Conservation (phyloP, 768 basidiomycete genomes). For the Sarcomyxa edulis region DNA sequence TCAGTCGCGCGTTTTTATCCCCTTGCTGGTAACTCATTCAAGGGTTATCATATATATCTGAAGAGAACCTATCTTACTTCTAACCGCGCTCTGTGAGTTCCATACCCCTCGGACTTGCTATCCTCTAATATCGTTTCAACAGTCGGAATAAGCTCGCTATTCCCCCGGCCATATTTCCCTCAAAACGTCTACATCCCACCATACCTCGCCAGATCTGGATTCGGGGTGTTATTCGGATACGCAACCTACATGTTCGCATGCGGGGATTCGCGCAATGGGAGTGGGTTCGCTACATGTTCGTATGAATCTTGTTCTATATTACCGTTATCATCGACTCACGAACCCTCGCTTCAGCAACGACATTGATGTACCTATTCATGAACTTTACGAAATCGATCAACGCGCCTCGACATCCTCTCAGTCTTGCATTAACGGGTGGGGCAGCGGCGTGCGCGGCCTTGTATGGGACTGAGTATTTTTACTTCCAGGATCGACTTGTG, state of each 20-base stretch:
- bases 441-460: constrained; percentile 7
- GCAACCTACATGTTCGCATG: constrained; percentile 8
- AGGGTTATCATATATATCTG: no score
- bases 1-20: no score
- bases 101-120: no score
- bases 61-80: no score
- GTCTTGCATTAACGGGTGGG: constrained; percentile 7
- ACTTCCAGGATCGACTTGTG: constrained; percentile 8
- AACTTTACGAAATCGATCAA: constrained; percentile 7
- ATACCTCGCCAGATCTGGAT: constrained; percentile 9
- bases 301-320: not conserved
- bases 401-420: constrained; percentile 7
- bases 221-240: constrained; percentile 6
- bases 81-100: no score
- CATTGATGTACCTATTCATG: constrained; percentile 8
- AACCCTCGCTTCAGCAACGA: constrained; percentile 5
- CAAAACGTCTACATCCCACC: constrained; percentile 7
- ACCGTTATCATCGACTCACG: no score
- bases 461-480: constrained; percentile 12
- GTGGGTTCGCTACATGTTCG: constrained; percentile 10
- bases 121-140: no score
- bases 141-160: no score
- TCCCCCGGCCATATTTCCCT: no score
- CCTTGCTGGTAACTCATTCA: no score
- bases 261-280: constrained; percentile 9